Evolutionary conservation across 495 filamentous ascomycete species (phyloP).

Genomic region (Glarea lozoyensis): DNA sequence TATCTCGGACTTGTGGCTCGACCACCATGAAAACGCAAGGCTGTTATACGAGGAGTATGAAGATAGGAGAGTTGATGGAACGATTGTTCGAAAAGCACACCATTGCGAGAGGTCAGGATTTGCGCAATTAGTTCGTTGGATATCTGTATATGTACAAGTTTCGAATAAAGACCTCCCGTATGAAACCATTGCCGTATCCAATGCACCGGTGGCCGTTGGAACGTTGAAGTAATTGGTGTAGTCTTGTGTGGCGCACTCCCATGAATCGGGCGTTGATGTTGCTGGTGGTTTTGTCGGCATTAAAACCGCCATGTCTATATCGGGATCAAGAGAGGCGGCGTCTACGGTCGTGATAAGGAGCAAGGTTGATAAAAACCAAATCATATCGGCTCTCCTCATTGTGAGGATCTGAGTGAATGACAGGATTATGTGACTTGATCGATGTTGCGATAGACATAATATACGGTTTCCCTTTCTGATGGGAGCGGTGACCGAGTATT

Average conservation of each 20-base stretch:
- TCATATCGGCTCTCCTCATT: not conserved
- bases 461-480: too few species aligned
- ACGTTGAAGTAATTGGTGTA: not conserved
- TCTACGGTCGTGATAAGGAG: not conserved
- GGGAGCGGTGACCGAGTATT: too few species aligned
- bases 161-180: not conserved
- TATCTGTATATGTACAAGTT: not conserved
- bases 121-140: not conserved
- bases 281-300: not conserved
- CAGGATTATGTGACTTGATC: too few species aligned
- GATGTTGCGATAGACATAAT: too few species aligned
- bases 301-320: not conserved
- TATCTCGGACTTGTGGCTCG: not conserved
- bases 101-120: not conserved
- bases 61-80: not conserved
- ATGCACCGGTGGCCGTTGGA: not conserved
- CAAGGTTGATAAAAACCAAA: not conserved
- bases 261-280: not conserved
- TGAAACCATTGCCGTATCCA: not conserved
- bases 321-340: not conserved
- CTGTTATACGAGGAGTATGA: not conserved
- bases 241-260: not conserved
- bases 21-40: not conserved
- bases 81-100: not conserved
- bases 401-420: too few species aligned